Base-by-base conservation (phyloP, 768 basidiomycete genomes). In the Cubamyces sp. region DNA sequence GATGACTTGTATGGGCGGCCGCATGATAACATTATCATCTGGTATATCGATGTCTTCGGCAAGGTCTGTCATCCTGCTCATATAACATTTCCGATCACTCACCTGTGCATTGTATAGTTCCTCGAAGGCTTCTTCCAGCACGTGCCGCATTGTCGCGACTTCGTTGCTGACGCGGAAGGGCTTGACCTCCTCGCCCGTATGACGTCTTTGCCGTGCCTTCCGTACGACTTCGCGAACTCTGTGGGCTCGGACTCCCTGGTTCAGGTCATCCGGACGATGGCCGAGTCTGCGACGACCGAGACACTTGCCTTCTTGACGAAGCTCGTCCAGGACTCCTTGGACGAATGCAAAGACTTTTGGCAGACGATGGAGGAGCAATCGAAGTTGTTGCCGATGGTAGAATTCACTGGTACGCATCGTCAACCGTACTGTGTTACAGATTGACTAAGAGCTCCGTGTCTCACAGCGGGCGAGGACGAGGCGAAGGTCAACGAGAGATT, bases 51-150 rank as follows among this genome's bases (percentile, higher is more conserved):
- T 71, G 82, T 90, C 43, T 77, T 93, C 56, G 87, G 90, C 58
- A 82, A 91, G 69, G 92, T 92, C 74, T 75, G 84, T 70, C 30
- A 30, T n/a, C 21, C 19, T 11, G 1, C 11, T 21, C 23, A 8
- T 8, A 21, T 21, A 5, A 11, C 11, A 5, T 11, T 11, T 34
- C 34, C 34, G 34, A 34, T 34, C 1, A 11, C 34, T 34, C 9
- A 34, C 28, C 37, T 62, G n/a, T 41, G 53, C 30, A 2, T 23
- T 28, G 3, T 37, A 12, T 67, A 96, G 93, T 96, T 97, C 74
- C 81, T 96, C 56, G 94, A 96, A 73, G 96, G 97, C 6, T 82
- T 98, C 43, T 96, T 98, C 78, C 94, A 96, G 69, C 95, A 96
- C 71, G 81, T 87, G 1, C 85, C 87, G 23, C 92, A 98, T 73